Base-by-base conservation (phyloP, 1,139 yeast genomes). In the Pichia sp. region DNA sequence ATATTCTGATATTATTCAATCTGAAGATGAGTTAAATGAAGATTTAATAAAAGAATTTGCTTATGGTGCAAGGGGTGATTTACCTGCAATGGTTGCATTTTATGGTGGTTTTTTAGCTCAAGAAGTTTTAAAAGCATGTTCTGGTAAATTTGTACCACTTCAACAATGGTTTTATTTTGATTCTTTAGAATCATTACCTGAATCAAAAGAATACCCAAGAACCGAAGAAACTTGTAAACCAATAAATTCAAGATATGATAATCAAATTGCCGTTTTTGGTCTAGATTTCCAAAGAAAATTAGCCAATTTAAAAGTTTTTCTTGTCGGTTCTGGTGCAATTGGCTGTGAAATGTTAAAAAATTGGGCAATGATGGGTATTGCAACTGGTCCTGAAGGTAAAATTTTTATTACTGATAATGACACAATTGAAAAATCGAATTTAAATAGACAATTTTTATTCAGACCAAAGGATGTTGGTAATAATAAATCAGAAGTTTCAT, bases 281-380 rank as follows among this genome's bases (percentile, higher is more conserved):
- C 64, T 75, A 47, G 77, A 78, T 36, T 87, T 78, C 68, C 92
- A 87, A 60, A 78, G 83, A 57, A 71, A 70, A 41, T 67, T 92
- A 50, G 78, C 87, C 38, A 87, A 90, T 64, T 70, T 86, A 53
- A 83, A 78, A 60, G 87, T 90, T 5, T 92, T 92, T 65, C 71
- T 92, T 54, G 98, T 92, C 36, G 99, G 99, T 42, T 80, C 97
- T 2, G 99, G 99, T 62, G 99, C 99, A 34, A 92, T 92, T 71
- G 99, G 99, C 40, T 92, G 99, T 69, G 99, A 92, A 69, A 92
- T 94, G 94, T 74, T 92, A 60, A 92, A 92, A 68, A 90, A 89
- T 62, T 92, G 97, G 97, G 97, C 98, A 8, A 76, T 92, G 78
- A 76, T 90, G 80, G 98, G 99, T 40, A 71, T 92, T 47, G 97